Evolutionary conservation across 306 rosid genomes (phyloP).

Genomic region (Cajanus cajan): DNA sequence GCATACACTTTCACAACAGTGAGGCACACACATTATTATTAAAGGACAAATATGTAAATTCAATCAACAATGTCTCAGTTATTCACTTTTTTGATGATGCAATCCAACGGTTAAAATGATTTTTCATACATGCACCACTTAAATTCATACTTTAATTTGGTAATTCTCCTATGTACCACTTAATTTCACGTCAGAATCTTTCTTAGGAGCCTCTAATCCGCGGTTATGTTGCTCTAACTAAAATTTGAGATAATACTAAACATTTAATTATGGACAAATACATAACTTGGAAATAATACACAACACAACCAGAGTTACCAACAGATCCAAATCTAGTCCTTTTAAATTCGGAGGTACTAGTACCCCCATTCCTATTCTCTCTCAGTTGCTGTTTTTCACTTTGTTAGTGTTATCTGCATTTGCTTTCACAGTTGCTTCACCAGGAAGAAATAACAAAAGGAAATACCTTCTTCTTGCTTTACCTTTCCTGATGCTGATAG

Average conservation of each 20-base stretch:
- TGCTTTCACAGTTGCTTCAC: conserved; percentile 36
- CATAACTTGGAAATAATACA: not conserved
- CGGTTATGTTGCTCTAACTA: not conserved
- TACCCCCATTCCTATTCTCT: not conserved
- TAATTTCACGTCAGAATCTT: too few species aligned
- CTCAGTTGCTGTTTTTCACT: not conserved
- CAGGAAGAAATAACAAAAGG: conserved; percentile 38
- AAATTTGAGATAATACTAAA: not conserved
- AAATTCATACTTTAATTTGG: too few species aligned
- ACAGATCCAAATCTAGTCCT: not conserved
- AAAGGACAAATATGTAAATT: too few species aligned
- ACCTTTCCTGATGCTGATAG: not conserved
- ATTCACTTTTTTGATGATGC: too few species aligned
- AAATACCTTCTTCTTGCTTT: conserved; percentile 45
- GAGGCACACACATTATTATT: too few species aligned
- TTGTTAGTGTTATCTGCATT: conserved; percentile 9
- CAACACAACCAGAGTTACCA: not conserved
- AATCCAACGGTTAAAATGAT: too few species aligned
- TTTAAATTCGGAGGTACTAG: not conserved
- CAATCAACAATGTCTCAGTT: too few species aligned
- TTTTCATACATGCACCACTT: too few species aligned
- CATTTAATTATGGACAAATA: not conserved
- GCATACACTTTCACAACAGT: too few species aligned
- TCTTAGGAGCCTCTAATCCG: not conserved
- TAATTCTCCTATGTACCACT: too few species aligned